A percentile compares a stretch with the other conserved stretches of the same genome.
These are phyloP conservation scores for Penicillium cinerascens DNA, from an alignment of 495 filamentous ascomycete species.

Conservation along the genomic window DNA sequence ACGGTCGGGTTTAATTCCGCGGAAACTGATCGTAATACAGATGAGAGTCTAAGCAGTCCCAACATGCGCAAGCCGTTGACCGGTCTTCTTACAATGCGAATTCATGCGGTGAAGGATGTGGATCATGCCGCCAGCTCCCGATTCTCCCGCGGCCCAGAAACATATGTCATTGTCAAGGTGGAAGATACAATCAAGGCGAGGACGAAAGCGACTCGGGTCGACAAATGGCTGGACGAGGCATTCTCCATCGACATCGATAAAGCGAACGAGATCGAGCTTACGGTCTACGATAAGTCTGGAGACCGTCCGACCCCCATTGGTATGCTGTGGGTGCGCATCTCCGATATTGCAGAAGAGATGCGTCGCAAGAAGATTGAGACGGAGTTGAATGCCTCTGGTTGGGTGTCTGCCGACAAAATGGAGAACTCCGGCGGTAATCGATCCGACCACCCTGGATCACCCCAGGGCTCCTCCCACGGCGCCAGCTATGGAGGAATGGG, in stretches of 20 bases:
- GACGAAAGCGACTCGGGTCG: constrained; percentile 81
- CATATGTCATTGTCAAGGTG: constrained; percentile 91
- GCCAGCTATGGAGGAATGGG: constrained; percentile 23
- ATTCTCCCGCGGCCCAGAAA: constrained; percentile 88
- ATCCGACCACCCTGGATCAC: constrained; percentile 42
- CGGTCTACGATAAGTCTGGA: constrained; percentile 88
- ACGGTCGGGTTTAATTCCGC: background rate
- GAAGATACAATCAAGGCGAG: constrained; percentile 87
- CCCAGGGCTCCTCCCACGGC: constrained; percentile 30
- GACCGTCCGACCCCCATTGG: constrained; percentile 90
- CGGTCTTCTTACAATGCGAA: constrained; percentile 79
- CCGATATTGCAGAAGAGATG: constrained; percentile 96
- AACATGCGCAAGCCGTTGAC: constrained; percentile 92
- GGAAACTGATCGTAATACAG: constrained; percentile 43
- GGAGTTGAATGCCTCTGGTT: constrained; percentile 84
- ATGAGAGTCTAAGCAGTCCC: constrained; percentile 94
- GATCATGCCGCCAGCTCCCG: constrained; percentile 86
- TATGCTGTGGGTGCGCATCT: constrained; percentile 93
- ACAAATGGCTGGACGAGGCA: constrained; percentile 86
- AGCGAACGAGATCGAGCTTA: constrained; percentile 96
- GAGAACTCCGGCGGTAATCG: constrained; percentile 47
- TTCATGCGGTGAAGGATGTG: constrained; percentile 87
- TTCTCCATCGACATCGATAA: constrained; percentile 94
- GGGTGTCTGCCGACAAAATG: constrained; percentile 96
- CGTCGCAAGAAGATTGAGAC: constrained; percentile 95